Percentiles rank a stretch among this genome's conserved stretches.
Evolutionary conservation across 2,329 filamentous ascomycete genomes (phyloP).

Genomic region (Ambrosiella beaveri): DNA sequence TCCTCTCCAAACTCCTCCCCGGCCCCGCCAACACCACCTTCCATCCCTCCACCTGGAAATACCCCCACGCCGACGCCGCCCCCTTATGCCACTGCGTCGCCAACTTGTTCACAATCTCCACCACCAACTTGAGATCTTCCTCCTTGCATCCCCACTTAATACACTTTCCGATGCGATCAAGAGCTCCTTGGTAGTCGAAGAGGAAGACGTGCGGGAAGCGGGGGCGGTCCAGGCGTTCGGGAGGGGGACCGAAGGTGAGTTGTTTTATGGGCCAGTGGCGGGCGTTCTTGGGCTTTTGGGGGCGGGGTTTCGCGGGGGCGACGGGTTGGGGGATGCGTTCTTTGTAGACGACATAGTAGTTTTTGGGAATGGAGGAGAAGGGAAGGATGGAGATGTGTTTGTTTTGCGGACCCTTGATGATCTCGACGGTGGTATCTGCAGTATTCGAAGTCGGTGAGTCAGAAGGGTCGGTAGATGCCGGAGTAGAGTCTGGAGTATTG

Average conservation of each 20-base stretch:
- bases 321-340: neutral
- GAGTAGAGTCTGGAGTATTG: no score
- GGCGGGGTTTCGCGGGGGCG: neutral
- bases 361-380: neutral
- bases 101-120: conserved; percentile 27
- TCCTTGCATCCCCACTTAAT: conserved; percentile 12
- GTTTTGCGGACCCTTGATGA: no score
- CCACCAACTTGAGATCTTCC: conserved; percentile 3
- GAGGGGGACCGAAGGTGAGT: neutral
- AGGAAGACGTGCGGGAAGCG: neutral
- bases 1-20: neutral
- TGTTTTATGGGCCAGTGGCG: neutral
- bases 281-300: neutral
- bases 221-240: neutral
- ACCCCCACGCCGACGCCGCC: neutral
- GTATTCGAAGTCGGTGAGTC: no score
- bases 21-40: neutral
- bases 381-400: neutral
- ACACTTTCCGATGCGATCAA: conserved; percentile 8
- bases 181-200: conserved; percentile 6
- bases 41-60: conserved; percentile 6
- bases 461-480: no score
- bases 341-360: neutral
- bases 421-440: no score
- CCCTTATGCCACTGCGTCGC: conserved; percentile 5